Conservation (phyloP, 306 rosid genomes). For the Quercus parvula region DNA sequence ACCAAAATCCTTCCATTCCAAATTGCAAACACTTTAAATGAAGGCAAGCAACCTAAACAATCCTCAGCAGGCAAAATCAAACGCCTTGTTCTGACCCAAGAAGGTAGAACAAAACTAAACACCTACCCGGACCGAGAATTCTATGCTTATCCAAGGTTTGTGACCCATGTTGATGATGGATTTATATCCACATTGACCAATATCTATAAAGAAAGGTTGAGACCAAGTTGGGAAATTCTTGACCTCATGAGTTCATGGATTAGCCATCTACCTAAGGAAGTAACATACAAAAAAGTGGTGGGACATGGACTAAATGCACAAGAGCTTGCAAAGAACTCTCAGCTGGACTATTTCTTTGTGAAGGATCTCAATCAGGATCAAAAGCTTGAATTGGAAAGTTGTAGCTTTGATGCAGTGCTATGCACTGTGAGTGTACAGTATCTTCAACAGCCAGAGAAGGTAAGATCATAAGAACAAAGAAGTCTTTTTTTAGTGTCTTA, state of each 20-base stretch:
- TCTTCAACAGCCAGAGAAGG: slow-evolving; percentile 95
- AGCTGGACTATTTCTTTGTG: slow-evolving; percentile 64
- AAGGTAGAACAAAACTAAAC: slow-evolving; percentile 72
- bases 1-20: slow-evolving; percentile 17
- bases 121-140: slow-evolving; percentile 56
- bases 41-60: slow-evolving; percentile 32
- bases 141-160: slow-evolving; percentile 74
- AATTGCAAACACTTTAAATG: slow-evolving; percentile 36
- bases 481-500: not conserved
- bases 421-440: slow-evolving; percentile 90
- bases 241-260: slow-evolving; percentile 96
- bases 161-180: slow-evolving; percentile 69
- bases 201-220: slow-evolving; percentile 56
- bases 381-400: slow-evolving; percentile 48
- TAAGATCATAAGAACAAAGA: slow-evolving; percentile 2
- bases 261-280: slow-evolving; percentile 74
- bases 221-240: slow-evolving; percentile 47
- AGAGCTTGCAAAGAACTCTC: slow-evolving; percentile 71
- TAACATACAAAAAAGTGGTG: slow-evolving; percentile 54
- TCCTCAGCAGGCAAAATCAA: slow-evolving; percentile 54
- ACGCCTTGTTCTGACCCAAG: slow-evolving; percentile 52
- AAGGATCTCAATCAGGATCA: slow-evolving; percentile 82
- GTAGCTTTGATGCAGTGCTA: slow-evolving; percentile 72
- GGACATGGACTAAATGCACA: slow-evolving; percentile 87
- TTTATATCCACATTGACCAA: slow-evolving; percentile 69